Conservation (phyloP, 192 early-diverging fungal genomes). For the Coemansia sp. region DNA sequence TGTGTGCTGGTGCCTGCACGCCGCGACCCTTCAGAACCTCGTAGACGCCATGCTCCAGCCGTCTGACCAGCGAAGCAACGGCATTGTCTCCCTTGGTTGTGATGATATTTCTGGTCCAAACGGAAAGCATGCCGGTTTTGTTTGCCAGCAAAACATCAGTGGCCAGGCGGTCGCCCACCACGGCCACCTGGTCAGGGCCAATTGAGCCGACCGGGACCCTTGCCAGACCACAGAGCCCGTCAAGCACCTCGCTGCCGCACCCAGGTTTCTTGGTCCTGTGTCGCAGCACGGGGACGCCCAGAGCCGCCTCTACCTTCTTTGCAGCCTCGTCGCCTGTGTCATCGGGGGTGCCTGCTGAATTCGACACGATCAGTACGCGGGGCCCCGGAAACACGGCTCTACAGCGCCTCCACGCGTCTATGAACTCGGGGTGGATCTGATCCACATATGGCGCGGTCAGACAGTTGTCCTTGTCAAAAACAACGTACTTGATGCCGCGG, state of each 20-base stretch:
- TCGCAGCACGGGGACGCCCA: slow-evolving; percentile 63
- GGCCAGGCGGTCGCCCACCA: slow-evolving; percentile 85
- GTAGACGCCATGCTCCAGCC: slow-evolving; percentile 30
- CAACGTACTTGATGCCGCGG: slow-evolving; percentile 71
- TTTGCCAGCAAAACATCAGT: slow-evolving; percentile 92
- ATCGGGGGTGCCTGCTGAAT: slow-evolving; percentile 86
- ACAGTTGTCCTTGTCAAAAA: slow-evolving; percentile 98
- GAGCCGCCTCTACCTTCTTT: slow-evolving; percentile 23
- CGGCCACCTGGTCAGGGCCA: slow-evolving; percentile 60
- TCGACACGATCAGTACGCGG: slow-evolving; percentile 83
- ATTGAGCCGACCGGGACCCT: background rate
- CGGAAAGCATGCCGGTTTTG: slow-evolving; percentile 66
- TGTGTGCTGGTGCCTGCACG: slow-evolving; percentile 6
- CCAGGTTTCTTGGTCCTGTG: slow-evolving; percentile 71
- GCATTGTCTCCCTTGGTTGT: slow-evolving; percentile 78
- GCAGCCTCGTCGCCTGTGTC: slow-evolving; percentile 61
- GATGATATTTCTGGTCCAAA: slow-evolving; percentile 71
- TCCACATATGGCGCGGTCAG: slow-evolving; percentile 81
- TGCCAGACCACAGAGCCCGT: slow-evolving; percentile 38
- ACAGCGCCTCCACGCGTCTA: slow-evolving; percentile 69
- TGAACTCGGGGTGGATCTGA: slow-evolving; percentile 71
- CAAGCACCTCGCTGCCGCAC: slow-evolving; percentile 65
- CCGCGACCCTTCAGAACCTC: slow-evolving; percentile 4
- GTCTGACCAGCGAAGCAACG: slow-evolving; percentile 56
- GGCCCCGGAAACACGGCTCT: slow-evolving; percentile 61